phyloP scores from a whole-genome alignment of 2,329 filamentous ascomycete species.

The Bipolaris oryzae region DNA sequence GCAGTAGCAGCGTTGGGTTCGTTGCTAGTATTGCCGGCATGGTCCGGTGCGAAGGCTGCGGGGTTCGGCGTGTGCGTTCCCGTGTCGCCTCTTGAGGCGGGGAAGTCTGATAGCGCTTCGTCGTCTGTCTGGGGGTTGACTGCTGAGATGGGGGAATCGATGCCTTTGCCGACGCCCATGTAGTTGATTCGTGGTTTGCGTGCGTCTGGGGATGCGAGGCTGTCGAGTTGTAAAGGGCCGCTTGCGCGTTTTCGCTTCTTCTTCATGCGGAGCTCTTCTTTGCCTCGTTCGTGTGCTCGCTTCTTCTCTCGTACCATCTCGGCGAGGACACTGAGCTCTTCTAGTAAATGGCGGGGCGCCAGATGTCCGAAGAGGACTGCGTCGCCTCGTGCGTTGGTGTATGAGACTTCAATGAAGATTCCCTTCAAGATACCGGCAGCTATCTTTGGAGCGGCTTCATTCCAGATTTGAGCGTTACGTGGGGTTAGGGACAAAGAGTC shows the following conservation, averaged over 20 bases:
- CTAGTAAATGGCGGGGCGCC: slow-evolving; percentile 79
- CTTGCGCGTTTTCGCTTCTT: slow-evolving; percentile 69
- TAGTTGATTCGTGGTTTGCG: slow-evolving; percentile 26
- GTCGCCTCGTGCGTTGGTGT: slow-evolving; percentile 78
- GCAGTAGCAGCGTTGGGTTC: not conserved
- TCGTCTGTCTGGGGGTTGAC: slow-evolving; percentile 27
- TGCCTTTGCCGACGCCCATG: slow-evolving; percentile 12
- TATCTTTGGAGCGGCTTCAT: slow-evolving; percentile 85
- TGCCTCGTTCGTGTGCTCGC: slow-evolving; percentile 41
- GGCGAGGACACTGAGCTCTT: slow-evolving; percentile 77
- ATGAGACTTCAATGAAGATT: slow-evolving; percentile 96
- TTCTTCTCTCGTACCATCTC: slow-evolving; percentile 66
- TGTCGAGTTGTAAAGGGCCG: slow-evolving; percentile 39
- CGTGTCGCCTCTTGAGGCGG: slow-evolving; percentile 16
- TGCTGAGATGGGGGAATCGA: slow-evolving; percentile 22
- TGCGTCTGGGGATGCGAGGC: slow-evolving; percentile 1
- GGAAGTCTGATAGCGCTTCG: slow-evolving; percentile 38
- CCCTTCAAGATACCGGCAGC: slow-evolving; percentile 72
- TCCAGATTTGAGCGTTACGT: slow-evolving; percentile 83
- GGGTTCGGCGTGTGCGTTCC: slow-evolving; percentile 31
- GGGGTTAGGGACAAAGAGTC: slow-evolving; percentile 83
- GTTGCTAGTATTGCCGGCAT: not conserved
- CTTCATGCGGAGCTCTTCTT: slow-evolving; percentile 51
- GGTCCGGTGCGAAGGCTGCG: not conserved
- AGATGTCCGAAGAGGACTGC: slow-evolving; percentile 87